Percentiles rank a stretch among this genome's conserved stretches.
phyloP scores from a whole-genome alignment of 306 rosid species.

The Benincasa hispida region DNA sequence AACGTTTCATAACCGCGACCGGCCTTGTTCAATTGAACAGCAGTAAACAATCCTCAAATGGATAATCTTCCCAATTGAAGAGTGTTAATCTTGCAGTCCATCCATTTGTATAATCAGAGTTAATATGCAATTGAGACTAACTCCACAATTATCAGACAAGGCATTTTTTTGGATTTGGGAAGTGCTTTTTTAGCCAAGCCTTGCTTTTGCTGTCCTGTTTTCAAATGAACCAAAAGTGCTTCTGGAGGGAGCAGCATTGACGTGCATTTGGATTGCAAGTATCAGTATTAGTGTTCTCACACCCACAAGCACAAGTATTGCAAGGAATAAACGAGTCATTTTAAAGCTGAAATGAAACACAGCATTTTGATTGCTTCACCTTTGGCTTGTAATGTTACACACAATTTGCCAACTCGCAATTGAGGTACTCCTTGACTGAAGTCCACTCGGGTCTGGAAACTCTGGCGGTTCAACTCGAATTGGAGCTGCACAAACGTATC shows the following conservation, averaged over 20 bases:
- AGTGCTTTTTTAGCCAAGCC: constrained; percentile 50
- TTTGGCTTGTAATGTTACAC: constrained; percentile 26
- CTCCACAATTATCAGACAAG: constrained; percentile 61
- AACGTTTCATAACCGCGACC: constrained; percentile 22
- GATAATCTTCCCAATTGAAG: constrained; percentile 35
- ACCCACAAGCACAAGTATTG: constrained; percentile 49
- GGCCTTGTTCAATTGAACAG: constrained; percentile 31
- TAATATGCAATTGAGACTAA: constrained; percentile 53
- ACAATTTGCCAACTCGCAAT: constrained; percentile 37
- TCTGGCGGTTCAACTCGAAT: constrained; percentile 22
- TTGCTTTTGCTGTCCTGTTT: constrained; percentile 24
- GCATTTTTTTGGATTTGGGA: constrained; percentile 18
- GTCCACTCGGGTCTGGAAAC: constrained; percentile 32
- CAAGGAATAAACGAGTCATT: constrained; percentile 41
- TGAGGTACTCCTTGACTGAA: constrained; percentile 10
- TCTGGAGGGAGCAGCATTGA: constrained; percentile 38
- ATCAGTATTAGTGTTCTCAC: not conserved
- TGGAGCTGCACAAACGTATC: constrained; percentile 35
- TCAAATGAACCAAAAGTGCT: constrained; percentile 34
- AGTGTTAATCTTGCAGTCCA: constrained; percentile 59
- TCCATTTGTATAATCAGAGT: constrained; percentile 32
- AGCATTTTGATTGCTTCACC: constrained; percentile 21
- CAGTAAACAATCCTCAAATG: constrained; percentile 42
- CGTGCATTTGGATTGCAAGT: constrained; percentile 27
- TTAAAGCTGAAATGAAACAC: constrained; percentile 59